These are phyloP conservation scores for Phycomyces nitens DNA, from an alignment of 192 early-diverging fungal genomes.

Conservation along the genomic window DNA sequence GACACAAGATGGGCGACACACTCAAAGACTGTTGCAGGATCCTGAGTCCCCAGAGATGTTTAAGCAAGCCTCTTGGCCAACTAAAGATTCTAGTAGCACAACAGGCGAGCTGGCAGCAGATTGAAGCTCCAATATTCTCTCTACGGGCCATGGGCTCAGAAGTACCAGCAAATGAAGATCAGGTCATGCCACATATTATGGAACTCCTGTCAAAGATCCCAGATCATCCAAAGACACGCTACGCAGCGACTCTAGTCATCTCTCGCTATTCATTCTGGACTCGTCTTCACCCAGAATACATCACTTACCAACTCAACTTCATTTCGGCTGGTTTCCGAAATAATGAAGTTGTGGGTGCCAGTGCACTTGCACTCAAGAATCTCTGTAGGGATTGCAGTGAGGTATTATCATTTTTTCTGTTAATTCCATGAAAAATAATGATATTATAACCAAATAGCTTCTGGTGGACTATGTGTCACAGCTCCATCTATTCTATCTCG, in stretches of 20 bases:
- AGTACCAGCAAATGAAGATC: slow-evolving; percentile 63
- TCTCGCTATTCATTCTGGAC: slow-evolving; percentile 95
- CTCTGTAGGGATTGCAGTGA: slow-evolving; percentile 85
- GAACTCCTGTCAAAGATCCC: slow-evolving; percentile 81
- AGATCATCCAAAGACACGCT: slow-evolving; percentile 86
- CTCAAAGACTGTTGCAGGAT: slow-evolving; percentile 90
- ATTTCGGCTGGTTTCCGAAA: slow-evolving; percentile 87
- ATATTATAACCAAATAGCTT: too few relatives aligned
- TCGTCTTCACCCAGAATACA: slow-evolving; percentile 75
- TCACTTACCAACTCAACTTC: slow-evolving; percentile 85
- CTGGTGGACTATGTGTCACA: slow-evolving; percentile 72
- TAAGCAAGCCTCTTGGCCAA: slow-evolving; percentile 58
- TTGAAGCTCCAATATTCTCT: slow-evolving; percentile 92
- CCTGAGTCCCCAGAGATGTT: slow-evolving; percentile 66
- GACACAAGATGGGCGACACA: slow-evolving; percentile 93
- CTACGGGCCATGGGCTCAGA: slow-evolving; percentile 90
- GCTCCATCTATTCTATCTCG: slow-evolving; percentile 78
- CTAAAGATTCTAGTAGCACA: too few relatives aligned
- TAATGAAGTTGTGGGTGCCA: slow-evolving; percentile 75
- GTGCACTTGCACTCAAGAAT: slow-evolving; percentile 80
- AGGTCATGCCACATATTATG: slow-evolving; percentile 88
- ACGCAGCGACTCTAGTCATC: slow-evolving; percentile 93
- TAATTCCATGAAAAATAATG: too few relatives aligned
- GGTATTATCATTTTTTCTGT: slow-evolving; percentile 45
- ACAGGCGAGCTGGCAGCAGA: slow-evolving; percentile 74